phyloP scores from a whole-genome alignment of 495 filamentous ascomycete genomes.

The Chaetomium fimeti region DNA sequence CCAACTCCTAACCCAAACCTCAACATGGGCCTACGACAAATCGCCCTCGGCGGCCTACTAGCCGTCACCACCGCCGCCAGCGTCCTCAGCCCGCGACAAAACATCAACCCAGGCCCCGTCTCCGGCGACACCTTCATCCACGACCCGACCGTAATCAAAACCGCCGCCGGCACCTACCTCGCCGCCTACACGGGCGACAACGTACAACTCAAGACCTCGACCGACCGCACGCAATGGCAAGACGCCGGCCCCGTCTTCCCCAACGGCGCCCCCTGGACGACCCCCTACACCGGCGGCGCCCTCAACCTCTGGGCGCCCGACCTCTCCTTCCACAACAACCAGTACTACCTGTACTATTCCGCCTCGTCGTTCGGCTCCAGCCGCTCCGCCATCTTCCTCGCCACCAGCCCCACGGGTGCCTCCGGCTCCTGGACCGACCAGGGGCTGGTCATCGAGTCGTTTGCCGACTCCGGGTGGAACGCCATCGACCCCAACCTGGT shows the following conservation, averaged over 20 bases:
- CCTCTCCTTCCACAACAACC: conserved; percentile 13
- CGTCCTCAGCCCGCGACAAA: conserved; percentile 10
- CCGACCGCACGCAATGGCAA: conserved; percentile 12
- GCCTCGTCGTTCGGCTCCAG: conserved; percentile 13
- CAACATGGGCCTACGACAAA: conserved; percentile 15
- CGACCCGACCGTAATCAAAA: conserved; percentile 16
- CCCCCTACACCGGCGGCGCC: conserved; percentile 9
- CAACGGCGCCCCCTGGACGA: conserved; percentile 16
- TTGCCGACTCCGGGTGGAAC: conserved; percentile 4
- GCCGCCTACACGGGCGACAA: conserved; percentile 16
- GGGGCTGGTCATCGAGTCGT: conserved; percentile 16
- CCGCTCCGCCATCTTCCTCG: conserved; percentile 18
- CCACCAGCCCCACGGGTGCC: conserved; percentile 11
- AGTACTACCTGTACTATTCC: conserved; percentile 19
- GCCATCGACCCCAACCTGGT: conserved; percentile 18
- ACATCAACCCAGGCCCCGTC: conserved; percentile 14
- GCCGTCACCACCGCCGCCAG: conserved; percentile 7
- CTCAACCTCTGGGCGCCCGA: conserved; percentile 15
- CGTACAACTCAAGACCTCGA: conserved; percentile 14
- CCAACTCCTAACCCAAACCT: background rate
- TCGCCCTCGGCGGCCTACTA: conserved; percentile 9
- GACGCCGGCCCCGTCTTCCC: conserved; percentile 14
- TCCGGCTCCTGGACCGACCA: conserved; percentile 16
- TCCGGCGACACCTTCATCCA: conserved; percentile 16
- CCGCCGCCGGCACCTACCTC: conserved; percentile 8